phyloP scores from a whole-genome alignment of 768 basidiomycete genomes.

The Pleurotus cornucopiae region DNA sequence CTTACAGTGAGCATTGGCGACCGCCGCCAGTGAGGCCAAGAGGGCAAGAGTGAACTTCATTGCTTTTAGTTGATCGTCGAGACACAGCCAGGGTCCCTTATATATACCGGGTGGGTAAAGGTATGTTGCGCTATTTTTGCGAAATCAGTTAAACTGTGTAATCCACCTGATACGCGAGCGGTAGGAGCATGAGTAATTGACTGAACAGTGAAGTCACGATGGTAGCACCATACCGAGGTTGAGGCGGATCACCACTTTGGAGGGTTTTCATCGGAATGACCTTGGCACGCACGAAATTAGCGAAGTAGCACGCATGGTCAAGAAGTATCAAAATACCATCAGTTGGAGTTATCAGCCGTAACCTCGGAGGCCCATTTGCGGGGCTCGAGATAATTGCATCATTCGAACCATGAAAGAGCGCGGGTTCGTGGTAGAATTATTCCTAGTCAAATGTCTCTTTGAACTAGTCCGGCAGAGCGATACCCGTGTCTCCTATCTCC shows the following conservation, averaged over 20 bases:
- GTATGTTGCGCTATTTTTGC: conserved; percentile 3
- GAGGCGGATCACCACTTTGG: conserved; percentile 14
- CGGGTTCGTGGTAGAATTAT: no score
- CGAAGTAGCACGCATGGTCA: background rate
- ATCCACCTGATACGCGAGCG: no score
- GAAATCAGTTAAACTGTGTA: background rate
- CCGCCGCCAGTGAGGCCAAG: conserved; percentile 27
- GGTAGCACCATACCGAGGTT: conserved; percentile 15
- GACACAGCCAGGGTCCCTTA: background rate
- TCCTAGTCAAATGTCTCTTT: no score
- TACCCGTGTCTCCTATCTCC: no score
- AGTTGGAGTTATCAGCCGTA: background rate
- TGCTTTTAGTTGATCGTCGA: background rate
- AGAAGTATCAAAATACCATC: background rate
- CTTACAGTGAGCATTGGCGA: conserved; percentile 37
- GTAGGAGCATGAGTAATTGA: no score
- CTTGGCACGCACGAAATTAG: background rate
- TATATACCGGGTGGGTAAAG: background rate
- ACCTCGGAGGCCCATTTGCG: background rate
- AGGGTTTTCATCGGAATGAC: conserved; percentile 14
- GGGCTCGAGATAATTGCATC: background rate
- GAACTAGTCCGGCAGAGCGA: no score
- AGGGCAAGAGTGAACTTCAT: conserved; percentile 33
- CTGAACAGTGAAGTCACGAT: conserved; percentile 11
- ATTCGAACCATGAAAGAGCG: background rate